A percentile compares a stretch with the other conserved stretches of the same genome.
These are phyloP conservation scores for Trichosporon asahii DNA, from an alignment of 1,284 basidiomycete species.

Conservation along the genomic window DNA sequence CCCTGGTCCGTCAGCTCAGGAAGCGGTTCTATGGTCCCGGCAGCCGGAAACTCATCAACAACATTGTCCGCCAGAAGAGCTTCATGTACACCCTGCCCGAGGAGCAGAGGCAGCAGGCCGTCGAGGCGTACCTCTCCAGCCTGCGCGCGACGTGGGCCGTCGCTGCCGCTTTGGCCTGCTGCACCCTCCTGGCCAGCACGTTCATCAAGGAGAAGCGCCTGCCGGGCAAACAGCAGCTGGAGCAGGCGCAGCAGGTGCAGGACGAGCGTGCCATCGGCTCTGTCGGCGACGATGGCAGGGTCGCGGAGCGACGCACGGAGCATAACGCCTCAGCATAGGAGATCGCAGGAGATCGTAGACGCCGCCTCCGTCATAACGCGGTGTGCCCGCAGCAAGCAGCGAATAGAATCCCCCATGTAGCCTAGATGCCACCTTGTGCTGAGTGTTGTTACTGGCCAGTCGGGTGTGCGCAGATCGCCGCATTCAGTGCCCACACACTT, in stretches of 20 bases:
- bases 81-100: slow-evolving; percentile 39
- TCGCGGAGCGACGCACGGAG: not conserved
- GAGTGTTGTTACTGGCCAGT: not conserved
- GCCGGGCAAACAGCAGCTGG: slow-evolving; percentile 13
- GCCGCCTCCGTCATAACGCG: not conserved
- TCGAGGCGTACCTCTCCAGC: slow-evolving; percentile 44
- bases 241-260: not conserved
- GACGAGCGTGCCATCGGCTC: not conserved
- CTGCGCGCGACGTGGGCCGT: slow-evolving; percentile 34
- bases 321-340: not conserved
- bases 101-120: slow-evolving; percentile 27
- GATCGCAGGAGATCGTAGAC: too few relatives aligned
- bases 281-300: too few relatives aligned
- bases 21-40: slow-evolving; percentile 22
- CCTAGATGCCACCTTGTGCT: not conserved
- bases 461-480: not conserved
- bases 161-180: slow-evolving; percentile 29
- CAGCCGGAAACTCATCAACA: slow-evolving; percentile 28
- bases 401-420: not conserved
- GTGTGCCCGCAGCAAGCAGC: not conserved
- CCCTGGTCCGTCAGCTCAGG: slow-evolving; percentile 30
- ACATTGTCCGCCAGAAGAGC: slow-evolving; percentile 49
- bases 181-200: slow-evolving; percentile 33
- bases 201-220: slow-evolving; percentile 23
- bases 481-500: not conserved